Conservation (phyloP, 139 green algal species). For the Diplosphaera chodatii region DNA sequence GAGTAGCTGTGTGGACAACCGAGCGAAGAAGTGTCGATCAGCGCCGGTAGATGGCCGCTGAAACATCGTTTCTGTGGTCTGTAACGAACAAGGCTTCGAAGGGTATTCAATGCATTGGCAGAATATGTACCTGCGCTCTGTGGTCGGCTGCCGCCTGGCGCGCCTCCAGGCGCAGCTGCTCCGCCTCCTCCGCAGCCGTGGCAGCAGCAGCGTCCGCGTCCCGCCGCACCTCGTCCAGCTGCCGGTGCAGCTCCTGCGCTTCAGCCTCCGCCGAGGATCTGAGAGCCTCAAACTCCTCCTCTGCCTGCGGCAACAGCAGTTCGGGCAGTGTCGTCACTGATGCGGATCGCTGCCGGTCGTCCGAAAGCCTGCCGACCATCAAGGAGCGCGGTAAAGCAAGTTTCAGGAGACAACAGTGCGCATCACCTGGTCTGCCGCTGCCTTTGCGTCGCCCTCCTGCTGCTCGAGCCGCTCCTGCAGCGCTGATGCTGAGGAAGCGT, state of each 20-base stretch:
- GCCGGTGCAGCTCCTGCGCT: constrained; percentile 1
- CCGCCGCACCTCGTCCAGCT: constrained; percentile 3
- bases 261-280: neutral
- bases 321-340: no score
- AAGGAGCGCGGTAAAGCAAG: no score
- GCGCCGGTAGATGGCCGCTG: no score
- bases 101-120: neutral
- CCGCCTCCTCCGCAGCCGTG: constrained; percentile 3
- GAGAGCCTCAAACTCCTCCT: constrained; percentile 8
- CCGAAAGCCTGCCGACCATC: no score
- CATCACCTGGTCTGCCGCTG: constrained; percentile 1
- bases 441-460: neutral
- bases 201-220: neutral
- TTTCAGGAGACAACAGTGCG: no score
- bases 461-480: neutral
- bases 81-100: no score
- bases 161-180: constrained; percentile 1
- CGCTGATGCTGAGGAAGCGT: neutral
- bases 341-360: no score
- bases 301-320: no score
- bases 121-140: neutral
- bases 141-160: constrained; percentile 14
- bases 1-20: no score
- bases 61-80: no score
- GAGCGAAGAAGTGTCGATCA: no score